Evolutionary conservation across 768 basidiomycete species (phyloP).

Genomic region (Lactarius trivialis): DNA sequence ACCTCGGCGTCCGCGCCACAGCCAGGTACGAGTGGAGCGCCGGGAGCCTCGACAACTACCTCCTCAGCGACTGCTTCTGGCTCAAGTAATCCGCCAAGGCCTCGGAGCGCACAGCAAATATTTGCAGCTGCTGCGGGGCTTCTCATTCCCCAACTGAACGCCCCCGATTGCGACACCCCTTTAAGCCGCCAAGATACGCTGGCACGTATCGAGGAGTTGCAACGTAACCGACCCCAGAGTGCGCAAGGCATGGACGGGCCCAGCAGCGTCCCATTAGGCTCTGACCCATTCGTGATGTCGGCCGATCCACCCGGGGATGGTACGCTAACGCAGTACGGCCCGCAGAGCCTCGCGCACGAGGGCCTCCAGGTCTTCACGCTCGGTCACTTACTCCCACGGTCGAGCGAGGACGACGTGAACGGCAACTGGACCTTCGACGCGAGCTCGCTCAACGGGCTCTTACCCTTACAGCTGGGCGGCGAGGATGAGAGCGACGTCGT

Average conservation of each 20-base stretch:
- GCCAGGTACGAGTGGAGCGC: conserved; percentile 13
- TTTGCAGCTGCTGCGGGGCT: conserved; percentile 30
- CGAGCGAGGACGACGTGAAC: conserved; percentile 42
- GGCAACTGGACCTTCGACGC: conserved; percentile 59
- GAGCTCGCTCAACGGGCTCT: conserved; percentile 27
- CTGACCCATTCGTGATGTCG: conserved; percentile 16
- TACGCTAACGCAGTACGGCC: conserved; percentile 16
- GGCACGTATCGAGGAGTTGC: conserved; percentile 48
- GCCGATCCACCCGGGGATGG: background rate
- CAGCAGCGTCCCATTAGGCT: conserved; percentile 9
- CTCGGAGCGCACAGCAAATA: conserved; percentile 28
- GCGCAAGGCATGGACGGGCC: conserved; percentile 20
- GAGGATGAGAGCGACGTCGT: conserved; percentile 8
- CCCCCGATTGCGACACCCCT: conserved; percentile 25
- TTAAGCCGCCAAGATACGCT: conserved; percentile 41
- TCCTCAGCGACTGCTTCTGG: background rate
- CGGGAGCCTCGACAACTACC: conserved; percentile 15
- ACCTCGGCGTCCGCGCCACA: conserved; percentile 22
- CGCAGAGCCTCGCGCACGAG: conserved; percentile 39
- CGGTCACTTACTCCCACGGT: conserved; percentile 64
- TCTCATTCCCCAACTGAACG: conserved; percentile 24
- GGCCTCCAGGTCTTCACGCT: conserved; percentile 78
- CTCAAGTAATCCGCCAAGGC: conserved; percentile 21
- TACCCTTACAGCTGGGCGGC: conserved; percentile 10
- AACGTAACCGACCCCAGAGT: conserved; percentile 26